Evolutionary conservation across 768 basidiomycete species (phyloP).

Genomic region (Tricholoma saponaceum): DNA sequence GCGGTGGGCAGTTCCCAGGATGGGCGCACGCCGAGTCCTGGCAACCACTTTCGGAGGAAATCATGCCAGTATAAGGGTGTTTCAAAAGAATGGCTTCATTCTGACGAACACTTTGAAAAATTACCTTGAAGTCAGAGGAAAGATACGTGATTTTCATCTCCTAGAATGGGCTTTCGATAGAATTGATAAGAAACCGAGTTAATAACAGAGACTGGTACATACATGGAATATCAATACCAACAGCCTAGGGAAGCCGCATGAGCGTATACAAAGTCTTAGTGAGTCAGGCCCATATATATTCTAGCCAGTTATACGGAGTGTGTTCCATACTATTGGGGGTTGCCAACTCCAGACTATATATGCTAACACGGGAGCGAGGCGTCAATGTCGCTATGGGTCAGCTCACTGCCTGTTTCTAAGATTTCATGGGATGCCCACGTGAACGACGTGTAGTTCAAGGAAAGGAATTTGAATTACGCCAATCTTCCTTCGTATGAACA

Average conservation of each 20-base stretch:
- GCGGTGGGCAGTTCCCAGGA: slow-evolving; percentile 61
- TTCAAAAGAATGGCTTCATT: slow-evolving; percentile 62
- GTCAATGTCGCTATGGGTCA: too few species aligned
- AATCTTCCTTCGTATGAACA: neutral
- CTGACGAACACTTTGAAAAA: slow-evolving; percentile 35
- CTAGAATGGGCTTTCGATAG: slow-evolving; percentile 26
- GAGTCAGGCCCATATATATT: too few species aligned
- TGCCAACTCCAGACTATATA: too few species aligned
- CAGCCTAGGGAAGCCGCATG: too few species aligned
- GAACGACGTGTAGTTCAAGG: neutral
- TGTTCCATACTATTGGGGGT: too few species aligned
- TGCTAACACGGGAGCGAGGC: too few species aligned
- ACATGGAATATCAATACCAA: too few species aligned
- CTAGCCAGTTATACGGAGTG: too few species aligned
- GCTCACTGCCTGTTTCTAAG: too few species aligned
- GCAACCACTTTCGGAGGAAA: slow-evolving; percentile 49
- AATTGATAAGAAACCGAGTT: slow-evolving; percentile 1
- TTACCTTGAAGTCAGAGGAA: slow-evolving; percentile 33
- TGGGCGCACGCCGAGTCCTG: slow-evolving; percentile 48
- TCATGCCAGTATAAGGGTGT: slow-evolving; percentile 56
- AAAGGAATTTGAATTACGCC: neutral
- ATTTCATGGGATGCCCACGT: too few species aligned
- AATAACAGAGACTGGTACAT: too few species aligned
- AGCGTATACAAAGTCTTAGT: too few species aligned
- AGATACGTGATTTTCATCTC: slow-evolving; percentile 28